Conservation (phyloP, 2,329 filamentous ascomycete genomes). For the Fusarium subglutinans region DNA sequence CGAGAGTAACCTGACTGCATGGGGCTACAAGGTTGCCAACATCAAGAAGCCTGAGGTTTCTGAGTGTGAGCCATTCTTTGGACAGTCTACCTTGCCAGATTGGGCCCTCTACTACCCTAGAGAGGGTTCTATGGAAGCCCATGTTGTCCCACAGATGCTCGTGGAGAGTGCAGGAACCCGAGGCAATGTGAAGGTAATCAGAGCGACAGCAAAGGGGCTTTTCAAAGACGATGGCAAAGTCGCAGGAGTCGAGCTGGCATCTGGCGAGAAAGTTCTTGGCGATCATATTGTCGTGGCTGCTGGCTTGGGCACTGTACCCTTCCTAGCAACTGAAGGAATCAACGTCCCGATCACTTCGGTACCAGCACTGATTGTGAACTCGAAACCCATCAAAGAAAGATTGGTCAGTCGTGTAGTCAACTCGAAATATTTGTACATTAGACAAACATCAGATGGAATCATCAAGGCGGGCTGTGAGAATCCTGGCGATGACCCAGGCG, state of each 20-base stretch:
- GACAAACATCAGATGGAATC: slow-evolving; percentile 17
- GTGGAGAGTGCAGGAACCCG: slow-evolving; percentile 4
- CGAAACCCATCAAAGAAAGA: background rate
- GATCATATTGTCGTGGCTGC: slow-evolving; percentile 25
- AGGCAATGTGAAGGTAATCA: background rate
- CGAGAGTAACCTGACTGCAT: background rate
- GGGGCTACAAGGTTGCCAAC: slow-evolving; percentile 6
- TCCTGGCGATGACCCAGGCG: slow-evolving; percentile 19
- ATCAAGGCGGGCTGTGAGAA: slow-evolving; percentile 22
- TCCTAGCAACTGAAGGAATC: slow-evolving; percentile 4
- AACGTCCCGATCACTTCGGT: background rate
- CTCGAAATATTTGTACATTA: slow-evolving; percentile 16
- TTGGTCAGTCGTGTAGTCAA: slow-evolving; percentile 9
- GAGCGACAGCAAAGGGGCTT: background rate
- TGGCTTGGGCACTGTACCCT: slow-evolving; percentile 8
- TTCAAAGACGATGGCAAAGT: background rate
- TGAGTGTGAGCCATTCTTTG: background rate
- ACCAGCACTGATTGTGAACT: slow-evolving; percentile 22
- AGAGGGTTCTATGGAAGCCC: slow-evolving; percentile 28
- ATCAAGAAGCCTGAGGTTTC: background rate
- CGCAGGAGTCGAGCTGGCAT: background rate
- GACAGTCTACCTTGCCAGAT: background rate
- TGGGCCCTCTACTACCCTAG: slow-evolving; percentile 4
- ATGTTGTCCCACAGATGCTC: slow-evolving; percentile 16
- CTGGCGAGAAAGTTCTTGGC: background rate